A percentile compares a stretch with the other conserved stretches of the same genome.
Conservation (phyloP, 2,329 filamentous ascomycete genomes). For the Elsinoe fawcettii region DNA sequence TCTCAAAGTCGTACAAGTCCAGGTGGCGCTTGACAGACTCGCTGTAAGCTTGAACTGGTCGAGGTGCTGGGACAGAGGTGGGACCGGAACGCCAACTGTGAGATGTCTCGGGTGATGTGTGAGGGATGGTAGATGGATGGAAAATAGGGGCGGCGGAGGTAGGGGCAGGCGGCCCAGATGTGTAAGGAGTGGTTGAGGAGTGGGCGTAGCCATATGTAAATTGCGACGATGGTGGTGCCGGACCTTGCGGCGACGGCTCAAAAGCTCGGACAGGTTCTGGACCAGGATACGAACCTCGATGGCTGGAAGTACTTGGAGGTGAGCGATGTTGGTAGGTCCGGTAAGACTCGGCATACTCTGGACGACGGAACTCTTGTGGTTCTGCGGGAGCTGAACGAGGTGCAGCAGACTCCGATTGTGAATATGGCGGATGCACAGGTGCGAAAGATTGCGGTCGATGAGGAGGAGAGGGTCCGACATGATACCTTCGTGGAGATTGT, state of each 20-base stretch:
- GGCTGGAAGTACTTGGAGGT: neutral
- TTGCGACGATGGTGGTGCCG: slow-evolving; percentile 14
- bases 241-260: slow-evolving; percentile 7
- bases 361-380: slow-evolving; percentile 10
- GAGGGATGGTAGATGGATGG: slow-evolving; percentile 35
- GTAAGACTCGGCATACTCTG: slow-evolving; percentile 10
- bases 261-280: neutral
- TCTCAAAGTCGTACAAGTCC: slow-evolving; percentile 54
- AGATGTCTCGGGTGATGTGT: slow-evolving; percentile 32
- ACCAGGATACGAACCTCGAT: slow-evolving; percentile 1
- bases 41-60: slow-evolving; percentile 29
- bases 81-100: slow-evolving; percentile 33
- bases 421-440: slow-evolving; percentile 26
- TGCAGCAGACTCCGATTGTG: slow-evolving; percentile 18
- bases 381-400: slow-evolving; percentile 16
- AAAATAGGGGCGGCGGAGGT: slow-evolving; percentile 31
- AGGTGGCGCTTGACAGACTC: slow-evolving; percentile 55
- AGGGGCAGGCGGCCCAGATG: slow-evolving; percentile 30
- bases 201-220: slow-evolving; percentile 16
- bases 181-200: slow-evolving; percentile 3
- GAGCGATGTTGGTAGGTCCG: slow-evolving; percentile 10
- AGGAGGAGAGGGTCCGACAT: neutral
- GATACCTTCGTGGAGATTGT: slow-evolving; percentile 3
- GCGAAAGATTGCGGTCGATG: slow-evolving; percentile 22
- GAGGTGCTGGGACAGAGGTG: slow-evolving; percentile 14